Evolutionary conservation across 306 rosid species (phyloP).

Genomic region (Rosa persica): DNA sequence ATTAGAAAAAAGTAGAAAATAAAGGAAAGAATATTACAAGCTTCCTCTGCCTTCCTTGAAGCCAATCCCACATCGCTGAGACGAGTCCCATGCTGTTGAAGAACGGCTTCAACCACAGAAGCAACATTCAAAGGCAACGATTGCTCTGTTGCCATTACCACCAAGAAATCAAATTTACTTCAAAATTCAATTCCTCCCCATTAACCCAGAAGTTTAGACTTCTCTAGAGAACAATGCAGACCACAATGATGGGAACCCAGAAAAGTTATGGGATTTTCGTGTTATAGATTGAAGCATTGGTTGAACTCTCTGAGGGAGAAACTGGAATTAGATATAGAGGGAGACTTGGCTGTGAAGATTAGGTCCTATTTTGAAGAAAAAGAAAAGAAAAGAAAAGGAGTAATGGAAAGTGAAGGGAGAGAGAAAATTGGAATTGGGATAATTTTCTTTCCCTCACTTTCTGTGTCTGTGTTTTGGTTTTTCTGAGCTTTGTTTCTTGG

Average conservation of each 20-base stretch:
- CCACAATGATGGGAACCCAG: neutral
- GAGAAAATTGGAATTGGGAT: slow-evolving; percentile 19
- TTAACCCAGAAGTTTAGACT: slow-evolving; percentile 15
- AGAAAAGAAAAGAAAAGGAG: slow-evolving; percentile 9
- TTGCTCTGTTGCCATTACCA: slow-evolving; percentile 59
- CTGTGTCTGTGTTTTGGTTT: slow-evolving; percentile 14
- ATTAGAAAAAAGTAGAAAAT: neutral
- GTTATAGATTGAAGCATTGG: neutral
- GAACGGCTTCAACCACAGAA: slow-evolving; percentile 78
- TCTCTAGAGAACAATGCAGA: slow-evolving; percentile 7
- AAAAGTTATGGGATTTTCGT: neutral
- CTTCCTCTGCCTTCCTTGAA: slow-evolving; percentile 71
- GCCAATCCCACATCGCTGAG: slow-evolving; percentile 41
- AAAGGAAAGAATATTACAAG: slow-evolving; percentile 45
- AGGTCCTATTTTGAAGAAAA: neutral
- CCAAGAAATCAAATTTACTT: slow-evolving; percentile 16
- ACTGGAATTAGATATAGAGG: slow-evolving; percentile 25
- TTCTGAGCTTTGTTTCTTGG: neutral
- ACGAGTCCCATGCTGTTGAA: slow-evolving; percentile 53
- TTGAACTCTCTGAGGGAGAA: slow-evolving; percentile 20
- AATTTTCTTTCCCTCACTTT: slow-evolving; percentile 34
- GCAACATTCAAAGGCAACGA: slow-evolving; percentile 56
- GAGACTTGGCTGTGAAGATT: slow-evolving; percentile 27
- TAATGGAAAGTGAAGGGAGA: slow-evolving; percentile 28
- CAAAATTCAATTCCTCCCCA: slow-evolving; percentile 27